Evolutionary conservation across 164 flowering plant genomes (phyloP).

Genomic region (Cinnamomum micranthum): DNA sequence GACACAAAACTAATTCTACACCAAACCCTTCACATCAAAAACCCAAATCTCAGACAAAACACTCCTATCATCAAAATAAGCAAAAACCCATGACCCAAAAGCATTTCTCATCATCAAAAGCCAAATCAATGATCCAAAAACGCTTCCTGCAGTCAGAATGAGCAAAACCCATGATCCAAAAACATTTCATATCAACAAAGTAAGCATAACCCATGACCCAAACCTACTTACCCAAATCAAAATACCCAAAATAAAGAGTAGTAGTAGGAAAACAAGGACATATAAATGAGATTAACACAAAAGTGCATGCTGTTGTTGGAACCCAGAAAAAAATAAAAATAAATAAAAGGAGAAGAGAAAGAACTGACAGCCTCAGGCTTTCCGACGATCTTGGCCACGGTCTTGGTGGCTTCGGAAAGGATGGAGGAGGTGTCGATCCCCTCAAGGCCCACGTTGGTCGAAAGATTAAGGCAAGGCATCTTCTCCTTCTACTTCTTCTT

Average conservation of each 20-base stretch:
- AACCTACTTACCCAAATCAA: not conserved
- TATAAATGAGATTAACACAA: not conserved
- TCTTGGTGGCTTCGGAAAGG: constrained; percentile 72
- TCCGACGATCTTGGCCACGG: constrained; percentile 66
- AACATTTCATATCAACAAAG: not conserved
- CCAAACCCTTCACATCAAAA: too few relatives aligned
- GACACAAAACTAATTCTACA: too few relatives aligned
- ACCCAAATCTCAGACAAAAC: too few relatives aligned
- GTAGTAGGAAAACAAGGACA: not conserved
- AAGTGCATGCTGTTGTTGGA: not conserved
- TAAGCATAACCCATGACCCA: not conserved
- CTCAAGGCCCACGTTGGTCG: constrained; percentile 74
- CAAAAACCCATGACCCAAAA: too few relatives aligned
- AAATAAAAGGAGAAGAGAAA: not conserved
- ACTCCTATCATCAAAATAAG: too few relatives aligned
- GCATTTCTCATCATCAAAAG: too few relatives aligned
- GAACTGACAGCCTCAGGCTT: constrained; percentile 61
- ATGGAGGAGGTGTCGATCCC: constrained; percentile 68
- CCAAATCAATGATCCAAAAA: too few relatives aligned
- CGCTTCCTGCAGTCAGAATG: too few relatives aligned
- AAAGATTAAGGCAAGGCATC: constrained; percentile 81
- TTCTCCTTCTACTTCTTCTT: constrained; percentile 10
- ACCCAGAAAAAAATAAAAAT: not conserved
- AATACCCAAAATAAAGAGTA: not conserved
- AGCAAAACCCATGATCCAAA: too few relatives aligned